Evolutionary conservation across 306 rosid species (phyloP).

Genomic region (Quercus agrifolia): DNA sequence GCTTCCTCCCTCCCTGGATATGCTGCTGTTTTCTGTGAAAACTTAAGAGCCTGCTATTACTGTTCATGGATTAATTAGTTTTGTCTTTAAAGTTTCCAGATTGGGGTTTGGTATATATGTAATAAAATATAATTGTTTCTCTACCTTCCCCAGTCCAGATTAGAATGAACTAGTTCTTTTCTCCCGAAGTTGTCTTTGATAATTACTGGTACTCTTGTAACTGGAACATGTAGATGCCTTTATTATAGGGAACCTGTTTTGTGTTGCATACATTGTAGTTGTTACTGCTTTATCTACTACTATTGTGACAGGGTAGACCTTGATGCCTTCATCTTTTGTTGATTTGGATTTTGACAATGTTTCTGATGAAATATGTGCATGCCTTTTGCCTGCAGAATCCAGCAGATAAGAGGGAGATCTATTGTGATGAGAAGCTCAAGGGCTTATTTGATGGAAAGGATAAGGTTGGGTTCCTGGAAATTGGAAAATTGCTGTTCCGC

Average conservation of each 20-base stretch:
- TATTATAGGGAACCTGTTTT: neutral
- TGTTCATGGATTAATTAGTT: neutral
- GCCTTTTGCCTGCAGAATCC: conserved; percentile 35
- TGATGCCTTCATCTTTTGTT: neutral
- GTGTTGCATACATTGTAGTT: neutral
- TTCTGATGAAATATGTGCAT: neutral
- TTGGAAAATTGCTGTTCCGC: conserved; percentile 30
- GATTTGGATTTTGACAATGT: neutral
- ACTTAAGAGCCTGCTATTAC: no score
- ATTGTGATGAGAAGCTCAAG: conserved; percentile 45
- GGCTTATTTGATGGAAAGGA: conserved; percentile 42
- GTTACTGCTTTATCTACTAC: neutral
- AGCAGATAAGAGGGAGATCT: conserved; percentile 41
- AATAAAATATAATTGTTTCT: no score
- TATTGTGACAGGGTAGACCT: neutral
- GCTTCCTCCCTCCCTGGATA: no score
- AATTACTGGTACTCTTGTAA: neutral
- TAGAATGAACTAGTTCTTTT: neutral
- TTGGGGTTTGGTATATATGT: neutral
- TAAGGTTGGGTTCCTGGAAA: conserved; percentile 36
- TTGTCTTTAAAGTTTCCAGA: neutral
- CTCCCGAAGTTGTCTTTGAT: neutral
- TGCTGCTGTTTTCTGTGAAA: no score
- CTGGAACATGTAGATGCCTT: neutral
- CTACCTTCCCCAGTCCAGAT: neutral